Evolutionary conservation across 2,329 filamentous ascomycete genomes (phyloP), one percentile per base, ranked within the genome.

Genomic region (Calonectria pauciramosa): DNA sequence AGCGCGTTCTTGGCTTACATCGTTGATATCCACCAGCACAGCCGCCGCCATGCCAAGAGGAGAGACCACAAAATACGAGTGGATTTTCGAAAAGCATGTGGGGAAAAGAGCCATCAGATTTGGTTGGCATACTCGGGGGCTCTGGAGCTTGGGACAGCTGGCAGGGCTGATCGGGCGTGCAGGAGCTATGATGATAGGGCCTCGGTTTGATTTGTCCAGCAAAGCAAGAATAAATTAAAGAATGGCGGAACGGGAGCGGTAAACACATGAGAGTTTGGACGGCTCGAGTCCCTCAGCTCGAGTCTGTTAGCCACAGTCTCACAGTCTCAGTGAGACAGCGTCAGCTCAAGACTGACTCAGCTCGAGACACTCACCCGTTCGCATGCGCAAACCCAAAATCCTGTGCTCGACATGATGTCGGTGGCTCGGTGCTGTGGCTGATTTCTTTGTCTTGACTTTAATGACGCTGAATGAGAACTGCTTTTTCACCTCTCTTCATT

Each of bases 21-120:
- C 26, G 67, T 1, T n/a, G 41, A 44, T 26, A 72, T 47, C 76
- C 72, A 77, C 76, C 75, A 44, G 52, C 67, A 52, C 51, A 59
- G 75, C 41, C 71, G 70, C 73, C 72, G 68, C 59, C 64, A 70
- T 65, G 59, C 34, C 36, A 60, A 60, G 44, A 4, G 34, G 34
- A 38, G 54, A 51, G 32, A 44, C 14, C 28, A 34, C 18, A 54
- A 32, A n/a, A 32, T 23, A 20, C 28, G 68, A 63, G 47, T n/a
- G n/a, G 18, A 2, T 41, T 41, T 41, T 41, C 18, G 14, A 16
- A 41, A 41, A 41, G 6, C 38, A 41, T 41, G 38, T 41, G 38
- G 16, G 16, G 28, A 36, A 64, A 36, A 14, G 32, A 23, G 20
- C 47, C 54, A 64, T 20, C 18, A 36, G 20, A 16, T 23, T 56